These are phyloP conservation scores for Funneliformis caledonium DNA, from an alignment of 371 early-diverging fungal species.

Conservation along the genomic window DNA sequence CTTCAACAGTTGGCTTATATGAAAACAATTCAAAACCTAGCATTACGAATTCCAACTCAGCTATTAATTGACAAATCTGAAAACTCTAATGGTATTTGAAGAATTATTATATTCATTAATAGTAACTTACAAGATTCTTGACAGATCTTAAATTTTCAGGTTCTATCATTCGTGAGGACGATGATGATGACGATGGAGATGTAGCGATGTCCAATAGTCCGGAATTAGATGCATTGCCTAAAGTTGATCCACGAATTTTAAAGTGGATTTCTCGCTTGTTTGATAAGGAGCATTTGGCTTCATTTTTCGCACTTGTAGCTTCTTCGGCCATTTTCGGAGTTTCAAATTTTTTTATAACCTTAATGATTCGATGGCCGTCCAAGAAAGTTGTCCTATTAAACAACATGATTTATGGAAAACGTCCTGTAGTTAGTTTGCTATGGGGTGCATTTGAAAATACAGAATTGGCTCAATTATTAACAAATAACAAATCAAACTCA, in stretches of 20 bases:
- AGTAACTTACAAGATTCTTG: background rate
- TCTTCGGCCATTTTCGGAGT: slow-evolving; percentile 45
- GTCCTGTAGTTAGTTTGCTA: slow-evolving; percentile 3
- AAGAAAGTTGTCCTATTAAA: slow-evolving; percentile 61
- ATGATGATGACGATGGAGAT: slow-evolving; percentile 54
- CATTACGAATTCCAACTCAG: slow-evolving; percentile 19
- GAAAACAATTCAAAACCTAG: slow-evolving; percentile 31
- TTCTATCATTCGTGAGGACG: slow-evolving; percentile 41
- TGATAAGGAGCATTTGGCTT: slow-evolving; percentile 50
- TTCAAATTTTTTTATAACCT: slow-evolving; percentile 57
- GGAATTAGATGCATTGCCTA: background rate
- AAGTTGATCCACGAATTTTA: slow-evolving; percentile 51
- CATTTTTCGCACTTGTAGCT: slow-evolving; percentile 18
- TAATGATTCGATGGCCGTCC: slow-evolving; percentile 64
- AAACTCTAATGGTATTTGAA: background rate
- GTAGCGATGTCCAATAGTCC: slow-evolving; percentile 23
- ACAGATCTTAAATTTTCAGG: too few species aligned
- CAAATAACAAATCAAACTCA: slow-evolving; percentile 9
- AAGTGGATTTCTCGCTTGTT: slow-evolving; percentile 56
- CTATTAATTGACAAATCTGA: slow-evolving; percentile 39
- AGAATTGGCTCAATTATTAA: background rate
- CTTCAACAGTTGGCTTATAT: slow-evolving; percentile 23
- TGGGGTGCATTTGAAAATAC: slow-evolving; percentile 6
- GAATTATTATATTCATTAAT: background rate
- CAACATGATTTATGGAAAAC: slow-evolving; percentile 50